Evolutionary conservation across 257 asterid species (phyloP).

Genomic region (Phtheirospermum japonicum): DNA sequence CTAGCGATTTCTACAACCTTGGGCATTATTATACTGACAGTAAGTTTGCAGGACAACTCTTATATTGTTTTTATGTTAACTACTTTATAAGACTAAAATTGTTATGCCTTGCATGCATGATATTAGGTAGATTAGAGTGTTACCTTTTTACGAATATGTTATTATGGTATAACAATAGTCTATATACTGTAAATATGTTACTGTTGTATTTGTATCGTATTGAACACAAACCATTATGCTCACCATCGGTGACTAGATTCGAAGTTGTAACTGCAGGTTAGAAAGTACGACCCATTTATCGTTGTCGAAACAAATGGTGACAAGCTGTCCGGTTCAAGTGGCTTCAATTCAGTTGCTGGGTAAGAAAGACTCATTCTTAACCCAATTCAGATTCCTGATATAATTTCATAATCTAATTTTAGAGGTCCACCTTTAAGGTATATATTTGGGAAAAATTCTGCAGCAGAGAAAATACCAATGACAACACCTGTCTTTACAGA

Average conservation of each 20-base stretch:
- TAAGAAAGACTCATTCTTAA: conserved; percentile 34
- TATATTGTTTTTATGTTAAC: not conserved
- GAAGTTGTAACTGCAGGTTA: conserved; percentile 45
- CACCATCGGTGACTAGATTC: not conserved
- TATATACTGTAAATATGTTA: not conserved
- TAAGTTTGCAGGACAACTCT: not conserved
- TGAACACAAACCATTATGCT: not conserved
- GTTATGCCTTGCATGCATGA: not conserved
- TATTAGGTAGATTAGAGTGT: not conserved
- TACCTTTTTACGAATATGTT: not conserved
- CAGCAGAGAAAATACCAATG: conserved; percentile 81
- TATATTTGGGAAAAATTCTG: conserved; percentile 80
- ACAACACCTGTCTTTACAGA: conserved; percentile 91
- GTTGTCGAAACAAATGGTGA: conserved; percentile 74
- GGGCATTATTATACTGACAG: not conserved
- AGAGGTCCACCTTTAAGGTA: conserved; percentile 41
- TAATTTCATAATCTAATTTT: conserved; percentile 17
- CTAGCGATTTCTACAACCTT: too few relatives aligned
- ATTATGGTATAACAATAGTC: not conserved
- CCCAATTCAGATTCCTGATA: not conserved
- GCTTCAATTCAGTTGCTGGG: conserved; percentile 91
- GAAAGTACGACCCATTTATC: conserved; percentile 64
- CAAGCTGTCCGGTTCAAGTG: conserved; percentile 66
- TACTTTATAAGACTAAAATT: not conserved
- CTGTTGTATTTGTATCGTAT: not conserved